A percentile compares a stretch with the other conserved stretches of the same genome.
Conservation (phyloP, 495 filamentous ascomycete species). For the Podospora anserina region DNA sequence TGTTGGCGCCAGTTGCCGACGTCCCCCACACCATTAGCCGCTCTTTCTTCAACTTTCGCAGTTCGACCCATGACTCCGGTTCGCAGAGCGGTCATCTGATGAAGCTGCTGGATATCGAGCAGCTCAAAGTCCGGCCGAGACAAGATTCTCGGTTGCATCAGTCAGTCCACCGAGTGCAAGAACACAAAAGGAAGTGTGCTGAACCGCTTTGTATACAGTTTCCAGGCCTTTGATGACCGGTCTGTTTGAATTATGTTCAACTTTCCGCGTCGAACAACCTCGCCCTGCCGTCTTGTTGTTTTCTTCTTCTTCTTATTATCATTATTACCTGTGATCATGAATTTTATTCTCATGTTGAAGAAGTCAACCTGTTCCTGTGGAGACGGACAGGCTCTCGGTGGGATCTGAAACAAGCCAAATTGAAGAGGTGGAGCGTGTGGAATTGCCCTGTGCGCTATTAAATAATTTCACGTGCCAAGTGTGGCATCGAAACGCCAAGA, state of each 20-base stretch:
- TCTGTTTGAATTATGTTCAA: slow-evolving; percentile 5
- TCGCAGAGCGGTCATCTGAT: slow-evolving; percentile 5
- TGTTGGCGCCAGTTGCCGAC: neutral
- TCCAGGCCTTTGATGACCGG: neutral
- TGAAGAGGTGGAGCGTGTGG: slow-evolving; percentile 2
- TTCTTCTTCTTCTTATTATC: neutral
- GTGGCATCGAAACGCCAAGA: slow-evolving; percentile 20
- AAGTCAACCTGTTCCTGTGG: neutral
- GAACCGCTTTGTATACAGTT: neutral
- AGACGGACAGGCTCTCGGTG: slow-evolving; percentile 4
- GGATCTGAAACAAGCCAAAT: slow-evolving; percentile 22
- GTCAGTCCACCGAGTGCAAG: too few relatives aligned
- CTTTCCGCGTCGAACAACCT: neutral
- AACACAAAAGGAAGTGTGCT: too few relatives aligned
- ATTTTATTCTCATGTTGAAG: neutral
- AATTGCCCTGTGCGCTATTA: slow-evolving; percentile 15
- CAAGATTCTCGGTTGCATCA: neutral
- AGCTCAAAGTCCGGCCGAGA: neutral
- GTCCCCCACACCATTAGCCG: slow-evolving; percentile 11
- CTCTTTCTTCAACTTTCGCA: slow-evolving; percentile 12
- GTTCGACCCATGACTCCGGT: slow-evolving; percentile 1
- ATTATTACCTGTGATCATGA: too few relatives aligned
- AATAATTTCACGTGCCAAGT: slow-evolving; percentile 18
- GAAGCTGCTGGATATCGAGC: neutral
- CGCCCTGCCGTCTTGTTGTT: slow-evolving; percentile 11